Evolutionary conservation across 108 stramenopile genomes (phyloP), one percentile per base, ranked within the genome.

Genomic region (Fragilaria radians): DNA sequence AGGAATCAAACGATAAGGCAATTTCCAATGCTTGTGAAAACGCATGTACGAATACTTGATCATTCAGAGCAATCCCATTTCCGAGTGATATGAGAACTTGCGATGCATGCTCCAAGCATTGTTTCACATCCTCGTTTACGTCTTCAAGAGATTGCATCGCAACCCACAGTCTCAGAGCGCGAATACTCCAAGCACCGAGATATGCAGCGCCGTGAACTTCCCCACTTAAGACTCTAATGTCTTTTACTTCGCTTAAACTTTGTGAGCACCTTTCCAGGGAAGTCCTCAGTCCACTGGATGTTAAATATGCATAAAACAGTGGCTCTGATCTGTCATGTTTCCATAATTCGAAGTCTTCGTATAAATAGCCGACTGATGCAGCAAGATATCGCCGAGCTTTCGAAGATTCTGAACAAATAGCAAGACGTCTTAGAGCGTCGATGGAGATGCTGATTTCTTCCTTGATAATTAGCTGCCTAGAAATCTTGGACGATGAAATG

Each of bases 141-240:
- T 60, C 26, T 9, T 22, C 48, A 31, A 24, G 32, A 50, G 21
- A 0, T 21, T 69, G 2, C 34, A 49, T 33, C 11, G 54, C 30
- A 14, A 25, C 55, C 14, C 47, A 23, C 32, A 75, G 71, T 24
- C 79, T 75, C 53, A 82, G 61, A 31, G 80, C 76, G 22, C 77
- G 73, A 19, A 85, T 66, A 66, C 74, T 78, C 21, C 61, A 55
- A 17, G 78, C 72, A n/a, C 78, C 81, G 30, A 91, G 70, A 48
- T 72, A 83, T 4, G 82, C 76, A 25, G 83, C 78, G 21, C 90
- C 90, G 49, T 91, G 90, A n/a, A 77, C 66, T 47, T 79, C 70
- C 27, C 74, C 81, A 69, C n/a, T 57, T 26, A 56, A 45, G 46
- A 18, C 65, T 27, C 31, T 55, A 57, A 23, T 55, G 14, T 26